Conservation (phyloP, 441 rosid species). For the Mallotus japonicus region DNA sequence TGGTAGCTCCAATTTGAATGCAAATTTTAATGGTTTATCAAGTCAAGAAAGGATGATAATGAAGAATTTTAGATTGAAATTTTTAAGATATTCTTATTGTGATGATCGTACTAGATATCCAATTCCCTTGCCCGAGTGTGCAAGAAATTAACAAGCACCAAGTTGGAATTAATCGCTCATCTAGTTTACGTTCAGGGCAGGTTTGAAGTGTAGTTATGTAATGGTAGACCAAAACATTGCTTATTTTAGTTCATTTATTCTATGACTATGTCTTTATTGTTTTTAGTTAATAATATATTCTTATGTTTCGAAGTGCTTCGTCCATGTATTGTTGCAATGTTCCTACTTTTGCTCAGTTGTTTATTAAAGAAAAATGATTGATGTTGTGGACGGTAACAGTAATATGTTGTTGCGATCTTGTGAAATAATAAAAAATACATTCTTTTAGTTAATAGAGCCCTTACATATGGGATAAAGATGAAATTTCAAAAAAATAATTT, state of each 20-base stretch:
- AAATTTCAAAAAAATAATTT: no score
- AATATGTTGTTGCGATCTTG: no score
- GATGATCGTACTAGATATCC: slow-evolving; percentile 45
- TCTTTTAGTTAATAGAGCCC: no score
- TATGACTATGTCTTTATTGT: neutral
- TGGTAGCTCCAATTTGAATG: slow-evolving; percentile 17
- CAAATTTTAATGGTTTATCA: slow-evolving; percentile 21
- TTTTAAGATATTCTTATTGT: slow-evolving; percentile 58
- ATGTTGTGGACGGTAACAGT: no score
- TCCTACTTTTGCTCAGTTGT: neutral
- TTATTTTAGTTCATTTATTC: neutral
- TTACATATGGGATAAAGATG: no score
- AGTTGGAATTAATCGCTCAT: neutral
- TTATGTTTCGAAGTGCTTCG: neutral
- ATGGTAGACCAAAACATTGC: neutral
- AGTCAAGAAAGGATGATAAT: slow-evolving; percentile 28
- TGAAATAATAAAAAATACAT: no score
- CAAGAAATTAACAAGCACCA: neutral
- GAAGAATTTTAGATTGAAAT: slow-evolving; percentile 45
- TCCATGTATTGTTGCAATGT: neutral
- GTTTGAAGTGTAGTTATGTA: no score
- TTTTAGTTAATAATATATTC: neutral
- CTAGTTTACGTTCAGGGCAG: neutral
- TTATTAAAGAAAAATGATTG: neutral
- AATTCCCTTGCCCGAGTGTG: slow-evolving; percentile 46